These are phyloP conservation scores for Beauveria australis DNA, from an alignment of 2,329 filamentous ascomycete species.

Conservation along the genomic window DNA sequence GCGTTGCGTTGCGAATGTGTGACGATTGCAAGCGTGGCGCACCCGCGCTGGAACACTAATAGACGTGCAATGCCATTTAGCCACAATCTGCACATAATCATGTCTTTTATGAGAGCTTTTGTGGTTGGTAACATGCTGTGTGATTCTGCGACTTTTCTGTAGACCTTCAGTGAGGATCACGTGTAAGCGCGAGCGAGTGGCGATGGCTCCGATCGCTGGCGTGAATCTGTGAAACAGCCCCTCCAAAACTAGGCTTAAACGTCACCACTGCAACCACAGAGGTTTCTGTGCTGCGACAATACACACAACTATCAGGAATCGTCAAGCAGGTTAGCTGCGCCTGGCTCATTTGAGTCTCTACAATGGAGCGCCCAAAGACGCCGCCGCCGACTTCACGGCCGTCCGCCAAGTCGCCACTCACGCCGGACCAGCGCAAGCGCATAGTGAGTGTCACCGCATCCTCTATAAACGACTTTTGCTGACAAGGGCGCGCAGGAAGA, in stretches of 20 bases:
- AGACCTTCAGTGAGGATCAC: background rate
- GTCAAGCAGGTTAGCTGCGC: background rate
- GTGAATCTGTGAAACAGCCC: slow-evolving; percentile 13
- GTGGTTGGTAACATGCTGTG: background rate
- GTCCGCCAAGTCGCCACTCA: slow-evolving; percentile 36
- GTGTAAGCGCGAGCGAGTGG: slow-evolving; percentile 3
- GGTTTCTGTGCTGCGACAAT: background rate
- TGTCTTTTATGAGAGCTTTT: background rate
- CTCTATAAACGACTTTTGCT: background rate
- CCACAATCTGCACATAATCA: background rate
- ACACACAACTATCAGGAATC: too few relatives aligned
- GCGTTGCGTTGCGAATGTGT: background rate
- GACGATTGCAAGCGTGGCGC: background rate
- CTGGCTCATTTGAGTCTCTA: background rate
- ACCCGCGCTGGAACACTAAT: slow-evolving; percentile 2
- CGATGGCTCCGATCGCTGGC: background rate
- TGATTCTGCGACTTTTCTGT: background rate
- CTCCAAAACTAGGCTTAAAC: slow-evolving; percentile 14
- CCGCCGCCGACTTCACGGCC: slow-evolving; percentile 30
- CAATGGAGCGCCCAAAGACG: slow-evolving; percentile 41
- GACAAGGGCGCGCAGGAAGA: slow-evolving; percentile 58
- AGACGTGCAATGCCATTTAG: background rate
- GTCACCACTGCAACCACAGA: background rate
- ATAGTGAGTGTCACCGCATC: slow-evolving; percentile 35
- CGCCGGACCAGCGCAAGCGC: slow-evolving; percentile 45